Percentiles rank a stretch among this genome's conserved stretches.
Conservation (phyloP, 306 rosid species). For the Geum urbanum region DNA sequence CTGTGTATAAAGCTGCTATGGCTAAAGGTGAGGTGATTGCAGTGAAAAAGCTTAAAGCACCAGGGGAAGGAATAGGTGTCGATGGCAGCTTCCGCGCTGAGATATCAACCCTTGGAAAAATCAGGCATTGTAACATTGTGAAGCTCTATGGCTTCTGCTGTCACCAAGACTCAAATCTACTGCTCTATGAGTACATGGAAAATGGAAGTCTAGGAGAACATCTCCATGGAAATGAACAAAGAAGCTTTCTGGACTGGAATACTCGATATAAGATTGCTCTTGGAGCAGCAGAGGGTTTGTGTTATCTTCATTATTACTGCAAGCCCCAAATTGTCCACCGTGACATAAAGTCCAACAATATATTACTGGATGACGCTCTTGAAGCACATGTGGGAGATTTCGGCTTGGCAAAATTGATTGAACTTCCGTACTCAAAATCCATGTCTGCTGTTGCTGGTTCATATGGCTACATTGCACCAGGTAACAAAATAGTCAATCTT, state of each 20-base stretch:
- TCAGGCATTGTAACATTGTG: conserved; percentile 85
- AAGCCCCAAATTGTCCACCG: conserved; percentile 85
- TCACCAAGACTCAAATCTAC: conserved; percentile 78
- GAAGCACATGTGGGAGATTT: conserved; percentile 88
- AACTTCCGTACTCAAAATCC: conserved; percentile 64
- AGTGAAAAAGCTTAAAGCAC: conserved; percentile 72
- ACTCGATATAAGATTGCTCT: conserved; percentile 62
- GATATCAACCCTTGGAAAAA: conserved; percentile 81
- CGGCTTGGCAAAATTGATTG: conserved; percentile 80
- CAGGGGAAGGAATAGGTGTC: conserved; percentile 57
- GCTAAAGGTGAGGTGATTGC: conserved; percentile 60
- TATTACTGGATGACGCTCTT: conserved; percentile 61
- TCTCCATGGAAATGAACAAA: conserved; percentile 53
- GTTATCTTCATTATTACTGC: conserved; percentile 81
- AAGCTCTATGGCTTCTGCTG: conserved; percentile 81
- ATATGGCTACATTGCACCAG: conserved; percentile 87
- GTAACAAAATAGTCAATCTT: conserved; percentile 20
- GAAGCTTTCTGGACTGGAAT: conserved; percentile 59
- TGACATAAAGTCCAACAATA: conserved; percentile 82
- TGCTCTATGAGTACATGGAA: conserved; percentile 78
- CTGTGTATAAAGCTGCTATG: conserved; percentile 81
- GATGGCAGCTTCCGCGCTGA: conserved; percentile 80
- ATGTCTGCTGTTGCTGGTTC: conserved; percentile 90
- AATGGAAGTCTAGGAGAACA: conserved; percentile 84
- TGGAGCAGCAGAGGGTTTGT: conserved; percentile 86